Evolutionary conservation across 176 grass and related monocot genomes (phyloP).

Genomic region (Zoysia pacifica): DNA sequence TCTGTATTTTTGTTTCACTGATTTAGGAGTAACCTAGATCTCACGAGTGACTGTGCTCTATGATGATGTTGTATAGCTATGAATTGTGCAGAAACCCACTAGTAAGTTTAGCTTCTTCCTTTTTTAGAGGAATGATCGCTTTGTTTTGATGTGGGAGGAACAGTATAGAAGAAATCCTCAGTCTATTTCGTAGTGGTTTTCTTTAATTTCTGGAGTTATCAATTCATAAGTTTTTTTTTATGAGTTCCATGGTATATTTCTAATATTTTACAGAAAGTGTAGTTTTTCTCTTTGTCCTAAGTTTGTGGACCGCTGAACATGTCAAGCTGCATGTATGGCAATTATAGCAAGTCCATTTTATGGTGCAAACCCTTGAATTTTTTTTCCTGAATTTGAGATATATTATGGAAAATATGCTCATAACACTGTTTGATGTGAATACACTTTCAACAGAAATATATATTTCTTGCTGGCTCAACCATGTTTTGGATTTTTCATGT

Average conservation of each 20-base stretch:
- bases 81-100: not conserved
- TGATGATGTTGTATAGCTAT: not conserved
- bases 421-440: not conserved
- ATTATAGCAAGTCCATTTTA: conserved; percentile 3
- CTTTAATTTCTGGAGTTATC: conserved; percentile 13
- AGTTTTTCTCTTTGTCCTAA: not conserved
- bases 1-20: not conserved
- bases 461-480: not conserved
- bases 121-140: not conserved
- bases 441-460: not conserved
- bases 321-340: not conserved
- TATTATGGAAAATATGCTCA: not conserved
- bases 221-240: conserved; percentile 16
- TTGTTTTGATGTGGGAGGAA: conserved; percentile 19
- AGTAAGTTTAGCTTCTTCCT: conserved; percentile 5
- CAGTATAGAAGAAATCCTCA: not conserved
- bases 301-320: conserved; percentile 1
- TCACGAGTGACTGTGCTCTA: not conserved
- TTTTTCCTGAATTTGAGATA: conserved; percentile 7
- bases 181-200: not conserved
- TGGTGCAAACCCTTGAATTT: not conserved
- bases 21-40: conserved; percentile 4
- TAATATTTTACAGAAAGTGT: conserved; percentile 14
- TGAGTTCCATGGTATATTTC: not conserved
- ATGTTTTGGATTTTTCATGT: not conserved